Base-by-base conservation (phyloP, 192 early-diverging fungal species). In the Allomyces javanicus region DNA sequence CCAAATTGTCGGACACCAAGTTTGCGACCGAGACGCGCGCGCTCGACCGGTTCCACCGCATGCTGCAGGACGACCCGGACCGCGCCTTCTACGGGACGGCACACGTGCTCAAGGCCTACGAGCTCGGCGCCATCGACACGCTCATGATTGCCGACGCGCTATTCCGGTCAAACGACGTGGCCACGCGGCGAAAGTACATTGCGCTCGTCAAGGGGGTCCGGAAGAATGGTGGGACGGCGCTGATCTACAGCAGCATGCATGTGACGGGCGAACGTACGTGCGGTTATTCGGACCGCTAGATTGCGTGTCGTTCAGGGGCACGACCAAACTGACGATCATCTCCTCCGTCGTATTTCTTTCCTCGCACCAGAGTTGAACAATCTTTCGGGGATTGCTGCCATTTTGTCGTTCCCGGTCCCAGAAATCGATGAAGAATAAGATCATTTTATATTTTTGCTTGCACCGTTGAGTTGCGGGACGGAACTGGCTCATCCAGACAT, bases 311-410 rank as follows among this genome's bases (percentile, higher is more conserved):
- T 12, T 25, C 9, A 9, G 24, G 23, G 66, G 26, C 65, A 62
- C 1, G 24, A 26, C 40, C 23, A 25, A 62, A 65, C 10, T 11
- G n/a, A 17, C 45, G 21, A 21, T 62, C 21, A 55, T 25, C 4
- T 68, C 62, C 9, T n/a, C 10, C 45, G 33, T 55, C 12, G 33
- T 65, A 33, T 50, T 67, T 19, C 19, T 55, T 25, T 63, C 40
- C 50, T 58, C 9, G 14, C 50, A 62, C n/a, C 68, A 85, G 84
- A 96, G 73, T 78, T 99, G 17, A 86, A 83, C 69, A 92, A 96
- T 75, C 75, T 99, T 45, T 87, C 93, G 22, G 96, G 96, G 25
- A 89, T 99, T 9, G 96, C 96, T 11, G 91, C 92, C 6, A 90
- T 94, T 62, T 76, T 95, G 50, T 87, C 83, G 64, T 99, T 94